Base-by-base conservation (phyloP, 441 rosid genomes). In the Erodium texanum region DNA sequence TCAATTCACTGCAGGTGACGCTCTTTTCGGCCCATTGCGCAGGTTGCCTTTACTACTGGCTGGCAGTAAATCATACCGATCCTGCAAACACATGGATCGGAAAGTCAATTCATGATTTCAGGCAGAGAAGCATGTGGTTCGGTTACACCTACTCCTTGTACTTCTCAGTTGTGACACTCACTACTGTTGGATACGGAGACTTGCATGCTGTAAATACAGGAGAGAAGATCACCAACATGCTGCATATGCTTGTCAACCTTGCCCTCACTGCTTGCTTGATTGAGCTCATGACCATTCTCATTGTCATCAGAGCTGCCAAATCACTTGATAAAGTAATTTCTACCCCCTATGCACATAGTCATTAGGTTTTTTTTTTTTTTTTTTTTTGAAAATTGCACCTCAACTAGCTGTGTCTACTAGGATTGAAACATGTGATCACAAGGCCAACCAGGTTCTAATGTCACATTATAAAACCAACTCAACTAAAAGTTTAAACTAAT, bases 171-270 rank as follows among this genome's bases (percentile, higher is more conserved):
- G 95, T 86, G 72, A 93, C 98, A 52, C 93, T 93, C 71, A 84
- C 95, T 24, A 88, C 97, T 0, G 96, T 89, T 1, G 99, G 99
- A 66, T 93, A 93, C 22, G 99, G 99, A n/a, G 99, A 93, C 70
- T 64, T 93, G 66, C 90, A 85, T 66, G 90, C 97, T 0, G 81
- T 89, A 5, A 91, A 93, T 64, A 78, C 80, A 0, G 82, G 75
- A 52, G 97, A 90, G 81, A 82, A 89, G 79, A 23, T 82, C n/a
- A 91, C 89, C 70, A 89, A 86, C 70, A 83, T 85, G 86, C 16
- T 83, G 43, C 91, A 93, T 75, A 91, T 93, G 98, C 82, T 89
- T 36, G 88, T 87, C 86, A 91, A 93, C 82, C 89, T 89, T 61
- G 89, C 95, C 19, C 96, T 93, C 81, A 83, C 90, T 0, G 87